Evolutionary conservation across 2,329 filamentous ascomycete genomes (phyloP).

Genomic region (Aureobasidium uvarum): DNA sequence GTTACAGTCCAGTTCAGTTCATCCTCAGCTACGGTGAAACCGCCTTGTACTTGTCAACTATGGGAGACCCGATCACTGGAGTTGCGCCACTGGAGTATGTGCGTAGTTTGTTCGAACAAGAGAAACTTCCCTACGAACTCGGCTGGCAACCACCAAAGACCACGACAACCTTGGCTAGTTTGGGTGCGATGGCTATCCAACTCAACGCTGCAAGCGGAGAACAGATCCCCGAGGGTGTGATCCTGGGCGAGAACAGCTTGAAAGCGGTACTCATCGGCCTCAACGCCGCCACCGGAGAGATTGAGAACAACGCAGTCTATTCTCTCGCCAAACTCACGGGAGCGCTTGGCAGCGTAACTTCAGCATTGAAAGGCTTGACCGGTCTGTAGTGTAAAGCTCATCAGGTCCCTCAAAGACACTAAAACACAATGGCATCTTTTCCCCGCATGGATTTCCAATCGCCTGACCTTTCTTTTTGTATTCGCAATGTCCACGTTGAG

Average conservation of each 20-base stretch:
- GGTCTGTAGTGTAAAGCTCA: not conserved
- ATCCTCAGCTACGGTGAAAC: slow-evolving; percentile 42
- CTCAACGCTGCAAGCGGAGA: slow-evolving; percentile 18
- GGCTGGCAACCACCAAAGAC: slow-evolving; percentile 35
- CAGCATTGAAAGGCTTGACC: not conserved
- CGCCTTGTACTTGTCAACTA: slow-evolving; percentile 40
- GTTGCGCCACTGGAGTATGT: slow-evolving; percentile 40
- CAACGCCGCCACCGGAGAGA: slow-evolving; percentile 16
- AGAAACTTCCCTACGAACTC: slow-evolving; percentile 40
- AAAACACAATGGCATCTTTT: not conserved
- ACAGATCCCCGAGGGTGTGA: slow-evolving; percentile 8
- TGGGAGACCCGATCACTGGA: slow-evolving; percentile 39
- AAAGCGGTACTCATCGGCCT: slow-evolving; percentile 6
- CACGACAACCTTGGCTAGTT: slow-evolving; percentile 11
- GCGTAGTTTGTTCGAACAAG: slow-evolving; percentile 40
- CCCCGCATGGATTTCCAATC: not conserved
- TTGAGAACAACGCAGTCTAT: slow-evolving; percentile 8
- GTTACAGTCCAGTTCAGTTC: slow-evolving; percentile 37
- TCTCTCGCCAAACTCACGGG: slow-evolving; percentile 12
- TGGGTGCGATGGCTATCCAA: slow-evolving; percentile 1
- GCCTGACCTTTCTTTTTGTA: not conserved
- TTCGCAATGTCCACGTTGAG: not conserved
- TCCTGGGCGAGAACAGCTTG: slow-evolving; percentile 8
- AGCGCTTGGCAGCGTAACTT: not conserved
- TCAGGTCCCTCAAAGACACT: not conserved